Conservation (phyloP, 805 yeast genomes). For the Wickerhamiella alocasiicola region DNA sequence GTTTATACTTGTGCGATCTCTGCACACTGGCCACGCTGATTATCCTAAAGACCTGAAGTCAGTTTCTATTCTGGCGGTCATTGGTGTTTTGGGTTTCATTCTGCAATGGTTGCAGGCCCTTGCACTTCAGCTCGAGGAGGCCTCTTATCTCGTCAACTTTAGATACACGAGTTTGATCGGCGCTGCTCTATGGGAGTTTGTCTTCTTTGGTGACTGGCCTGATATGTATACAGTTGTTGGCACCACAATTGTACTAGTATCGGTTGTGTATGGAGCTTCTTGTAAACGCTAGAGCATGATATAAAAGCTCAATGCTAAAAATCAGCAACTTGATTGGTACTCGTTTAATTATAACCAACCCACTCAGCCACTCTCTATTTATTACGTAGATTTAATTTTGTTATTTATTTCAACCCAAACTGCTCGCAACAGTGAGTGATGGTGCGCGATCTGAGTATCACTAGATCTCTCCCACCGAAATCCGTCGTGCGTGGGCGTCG, state of each 20-base stretch:
- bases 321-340: too few relatives aligned
- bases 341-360: too few relatives aligned
- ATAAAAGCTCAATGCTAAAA: too few relatives aligned
- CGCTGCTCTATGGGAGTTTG: conserved; percentile 62
- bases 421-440: too few relatives aligned
- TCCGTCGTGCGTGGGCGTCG: too few relatives aligned
- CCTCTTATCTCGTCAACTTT: conserved; percentile 65
- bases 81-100: conserved; percentile 70
- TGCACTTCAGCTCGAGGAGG: conserved; percentile 71
- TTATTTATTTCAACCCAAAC: too few relatives aligned
- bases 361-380: too few relatives aligned
- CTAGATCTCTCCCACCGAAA: too few relatives aligned
- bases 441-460: too few relatives aligned
- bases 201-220: conserved; percentile 65
- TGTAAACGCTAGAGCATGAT: not conserved
- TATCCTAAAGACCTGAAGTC: conserved; percentile 23
- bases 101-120: conserved; percentile 71
- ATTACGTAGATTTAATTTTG: too few relatives aligned
- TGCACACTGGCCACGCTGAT: not conserved
- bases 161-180: conserved; percentile 65
- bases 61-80: conserved; percentile 43
- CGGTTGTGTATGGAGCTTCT: conserved; percentile 27
- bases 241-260: conserved; percentile 48
- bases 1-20: conserved; percentile 35
- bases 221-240: conserved; percentile 58